phyloP scores from a whole-genome alignment of 306 rosid genomes.

The Vigna angularis region DNA sequence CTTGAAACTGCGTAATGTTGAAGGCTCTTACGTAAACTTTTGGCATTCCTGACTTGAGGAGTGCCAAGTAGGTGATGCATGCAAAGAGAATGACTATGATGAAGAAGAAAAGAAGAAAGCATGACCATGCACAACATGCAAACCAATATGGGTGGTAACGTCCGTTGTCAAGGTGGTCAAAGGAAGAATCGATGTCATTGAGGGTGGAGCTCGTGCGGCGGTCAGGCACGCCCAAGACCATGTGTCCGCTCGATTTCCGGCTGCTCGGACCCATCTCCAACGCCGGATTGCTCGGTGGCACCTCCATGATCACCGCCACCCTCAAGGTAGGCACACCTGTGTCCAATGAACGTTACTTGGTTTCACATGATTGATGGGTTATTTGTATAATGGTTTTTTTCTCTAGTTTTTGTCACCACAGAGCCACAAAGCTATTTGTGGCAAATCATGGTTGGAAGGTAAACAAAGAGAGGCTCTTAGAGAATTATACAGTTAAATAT shows the following conservation, averaged over 20 bases:
- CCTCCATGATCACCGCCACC: conserved; percentile 42
- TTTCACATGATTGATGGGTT: conserved; percentile 16
- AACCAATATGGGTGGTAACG: conserved; percentile 26
- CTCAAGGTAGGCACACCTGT: not conserved
- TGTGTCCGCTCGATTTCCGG: conserved; percentile 7
- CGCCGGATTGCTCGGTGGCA: conserved; percentile 1
- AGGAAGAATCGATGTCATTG: not conserved
- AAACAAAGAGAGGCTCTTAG: not conserved
- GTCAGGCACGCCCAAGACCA: conserved; percentile 31
- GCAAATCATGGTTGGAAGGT: conserved; percentile 39
- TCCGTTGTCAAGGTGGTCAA: conserved; percentile 29
- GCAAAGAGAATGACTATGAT: conserved; percentile 42
- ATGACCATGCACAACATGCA: conserved; percentile 54
- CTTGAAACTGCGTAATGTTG: conserved; percentile 38
- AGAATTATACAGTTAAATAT: not conserved
- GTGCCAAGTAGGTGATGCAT: conserved; percentile 43
- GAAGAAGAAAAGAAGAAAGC: conserved; percentile 36
- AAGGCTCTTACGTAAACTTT: conserved; percentile 40
- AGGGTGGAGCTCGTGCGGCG: not conserved
- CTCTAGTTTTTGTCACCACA: conserved; percentile 15
- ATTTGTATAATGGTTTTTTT: conserved; percentile 14
- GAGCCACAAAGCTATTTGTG: conserved; percentile 38
- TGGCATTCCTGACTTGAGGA: conserved; percentile 58
- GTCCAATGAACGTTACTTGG: not conserved
- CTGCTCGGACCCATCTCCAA: not conserved